Percentiles rank a stretch among this genome's conserved stretches.
These are phyloP conservation scores for Pluteus cervinus DNA, from an alignment of 768 basidiomycete genomes.

Conservation along the genomic window DNA sequence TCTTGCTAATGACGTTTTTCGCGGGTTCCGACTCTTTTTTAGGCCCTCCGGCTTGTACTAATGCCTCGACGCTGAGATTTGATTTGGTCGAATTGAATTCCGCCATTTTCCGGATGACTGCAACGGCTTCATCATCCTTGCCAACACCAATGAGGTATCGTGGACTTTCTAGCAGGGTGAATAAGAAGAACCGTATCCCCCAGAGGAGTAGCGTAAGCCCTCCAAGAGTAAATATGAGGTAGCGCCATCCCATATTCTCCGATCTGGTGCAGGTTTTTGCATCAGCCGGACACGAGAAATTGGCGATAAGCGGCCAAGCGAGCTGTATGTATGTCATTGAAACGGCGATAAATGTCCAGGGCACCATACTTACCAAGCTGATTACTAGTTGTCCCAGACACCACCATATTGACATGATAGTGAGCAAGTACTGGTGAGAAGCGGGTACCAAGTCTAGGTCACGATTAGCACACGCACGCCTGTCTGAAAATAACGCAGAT, in stretches of 20 bases:
- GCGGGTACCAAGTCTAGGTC: conserved; percentile 59
- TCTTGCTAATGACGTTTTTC: conserved; percentile 27
- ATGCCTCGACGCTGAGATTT: conserved; percentile 44
- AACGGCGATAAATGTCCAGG: too few relatives aligned
- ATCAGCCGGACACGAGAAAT: conserved; percentile 48
- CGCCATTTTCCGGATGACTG: conserved; percentile 57
- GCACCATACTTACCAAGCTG: conserved; percentile 33
- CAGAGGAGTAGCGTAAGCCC: conserved; percentile 63
- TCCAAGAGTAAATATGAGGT: conserved; percentile 69
- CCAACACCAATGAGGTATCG: conserved; percentile 71
- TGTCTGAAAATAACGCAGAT: background rate
- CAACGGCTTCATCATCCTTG: conserved; percentile 53
- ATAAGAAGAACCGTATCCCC: conserved; percentile 57
- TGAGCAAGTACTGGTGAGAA: conserved; percentile 70
- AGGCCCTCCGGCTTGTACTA: conserved; percentile 22
- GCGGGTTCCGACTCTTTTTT: conserved; percentile 6
- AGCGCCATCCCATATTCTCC: conserved; percentile 70
- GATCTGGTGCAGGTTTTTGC: conserved; percentile 33
- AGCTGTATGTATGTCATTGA: too few relatives aligned
- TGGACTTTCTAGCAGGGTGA: conserved; percentile 64
- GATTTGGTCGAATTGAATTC: conserved; percentile 48
- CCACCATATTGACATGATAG: conserved; percentile 77
- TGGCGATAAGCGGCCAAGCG: conserved; percentile 70
- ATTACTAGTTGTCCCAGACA: conserved; percentile 68
- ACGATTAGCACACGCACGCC: background rate